Evolutionary conservation across 768 basidiomycete genomes (phyloP).

Genomic region (Tephrocybe rancida): DNA sequence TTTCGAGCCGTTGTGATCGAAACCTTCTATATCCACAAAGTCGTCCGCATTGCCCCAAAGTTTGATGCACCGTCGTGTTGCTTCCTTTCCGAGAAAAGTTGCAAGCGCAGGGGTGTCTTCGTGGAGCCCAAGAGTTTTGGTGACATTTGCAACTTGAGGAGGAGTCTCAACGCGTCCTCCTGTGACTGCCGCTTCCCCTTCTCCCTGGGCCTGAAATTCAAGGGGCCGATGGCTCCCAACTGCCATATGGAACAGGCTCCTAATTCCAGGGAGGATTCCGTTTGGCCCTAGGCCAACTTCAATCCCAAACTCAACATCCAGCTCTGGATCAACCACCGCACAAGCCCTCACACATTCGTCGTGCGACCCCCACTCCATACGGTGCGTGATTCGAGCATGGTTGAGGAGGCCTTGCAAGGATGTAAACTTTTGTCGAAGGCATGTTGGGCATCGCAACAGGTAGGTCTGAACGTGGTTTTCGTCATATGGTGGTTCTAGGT

Average conservation of each 20-base stretch:
- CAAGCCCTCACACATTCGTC: constrained; percentile 58
- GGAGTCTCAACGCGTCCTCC: background rate
- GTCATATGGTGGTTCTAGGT: constrained; percentile 21
- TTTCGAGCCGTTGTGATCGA: constrained; percentile 1
- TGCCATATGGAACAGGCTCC: constrained; percentile 51
- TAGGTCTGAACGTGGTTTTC: constrained; percentile 29
- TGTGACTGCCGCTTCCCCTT: background rate
- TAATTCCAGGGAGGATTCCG: constrained; percentile 47
- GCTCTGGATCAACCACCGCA: constrained; percentile 39
- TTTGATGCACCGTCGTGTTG: constrained; percentile 42
- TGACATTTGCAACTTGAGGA: constrained; percentile 29
- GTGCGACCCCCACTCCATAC: constrained; percentile 54
- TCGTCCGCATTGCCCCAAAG: constrained; percentile 37
- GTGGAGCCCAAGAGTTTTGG: constrained; percentile 48
- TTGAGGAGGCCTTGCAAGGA: constrained; percentile 57
- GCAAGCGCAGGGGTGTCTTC: constrained; percentile 53
- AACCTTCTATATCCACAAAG: constrained; percentile 38
- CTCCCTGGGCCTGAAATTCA: background rate
- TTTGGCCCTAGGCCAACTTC: constrained; percentile 45
- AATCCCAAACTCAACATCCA: constrained; percentile 41
- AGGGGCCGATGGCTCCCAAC: constrained; percentile 30
- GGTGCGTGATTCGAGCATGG: constrained; percentile 53
- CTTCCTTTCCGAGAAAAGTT: constrained; percentile 46
- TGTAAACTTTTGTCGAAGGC: constrained; percentile 45
- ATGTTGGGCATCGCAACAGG: constrained; percentile 48